Base-by-base conservation (phyloP, 768 basidiomycete genomes). In the Pholiota microspora region DNA sequence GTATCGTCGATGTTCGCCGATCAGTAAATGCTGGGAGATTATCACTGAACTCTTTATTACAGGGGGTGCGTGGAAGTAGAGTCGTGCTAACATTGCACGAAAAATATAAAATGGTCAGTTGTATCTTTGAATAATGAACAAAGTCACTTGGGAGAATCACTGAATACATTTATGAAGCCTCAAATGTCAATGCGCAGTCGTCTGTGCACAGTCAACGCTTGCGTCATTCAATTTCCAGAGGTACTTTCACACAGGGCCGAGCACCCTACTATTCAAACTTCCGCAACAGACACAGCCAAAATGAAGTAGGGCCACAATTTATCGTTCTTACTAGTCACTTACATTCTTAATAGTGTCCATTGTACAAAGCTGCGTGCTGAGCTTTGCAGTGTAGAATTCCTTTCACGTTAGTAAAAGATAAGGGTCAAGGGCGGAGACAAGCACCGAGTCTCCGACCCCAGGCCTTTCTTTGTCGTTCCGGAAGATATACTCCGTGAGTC, bases 401-500 rank as follows among this genome's bases (percentile, higher is more conserved):
- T 15, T 23, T n/a, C 16, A n/a, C n/a, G n/a, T n/a, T n/a, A n/a
- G n/a, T n/a, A n/a, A 36, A 5, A 18, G 40, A 42, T 42, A 42
- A 42, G 21, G 40, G 16, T n/a, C 50, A 36, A 10, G 18, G 28
- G 36, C 40, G 38, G 38, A 40, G 40, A 51, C 51, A 44, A 44
- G 51, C 40, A 28, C 51, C 51, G 51, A 51, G 51, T 51, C 42
- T 51, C 38, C 40, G 51, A 31, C 51, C 28, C 36, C 25, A 44
- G 7, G 29, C 51, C 38, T 28, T 40, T 18, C 3, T 28, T 42
- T 29, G 29, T 40, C 27, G 51, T 42, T 21, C 23, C 40, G 40
- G 40, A 42, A 10, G 12, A 15, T 10, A 21, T 44, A 51, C 51
- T 40, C 51, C 51, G 44, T 40, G 28, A 29, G 35, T 28, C 42